phyloP scores from a whole-genome alignment of 2,329 filamentous ascomycete genomes.

The Aspergillus clavatus region DNA sequence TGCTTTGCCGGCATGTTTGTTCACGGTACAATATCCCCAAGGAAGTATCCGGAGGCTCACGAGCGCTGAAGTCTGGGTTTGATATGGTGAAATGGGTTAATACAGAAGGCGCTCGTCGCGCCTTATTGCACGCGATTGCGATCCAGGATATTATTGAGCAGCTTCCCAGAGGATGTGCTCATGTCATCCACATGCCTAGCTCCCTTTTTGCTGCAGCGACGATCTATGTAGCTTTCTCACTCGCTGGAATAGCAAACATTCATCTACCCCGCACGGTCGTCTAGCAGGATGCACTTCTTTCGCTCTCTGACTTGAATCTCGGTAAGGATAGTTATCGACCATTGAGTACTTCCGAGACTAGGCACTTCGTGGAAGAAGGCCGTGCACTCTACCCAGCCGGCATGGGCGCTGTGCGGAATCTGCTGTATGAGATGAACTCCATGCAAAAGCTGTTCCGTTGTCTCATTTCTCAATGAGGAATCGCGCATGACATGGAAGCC shows the following conservation, averaged over 20 bases:
- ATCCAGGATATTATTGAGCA: conserved; percentile 46
- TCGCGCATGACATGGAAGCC: conserved; percentile 44
- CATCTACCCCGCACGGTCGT: conserved; percentile 37
- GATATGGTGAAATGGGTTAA: conserved; percentile 38
- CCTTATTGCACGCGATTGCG: conserved; percentile 42
- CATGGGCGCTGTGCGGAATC: conserved; percentile 31
- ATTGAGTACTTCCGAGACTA: conserved; percentile 32
- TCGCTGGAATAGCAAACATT: conserved; percentile 36
- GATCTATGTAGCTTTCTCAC: conserved; percentile 39
- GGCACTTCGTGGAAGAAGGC: conserved; percentile 34
- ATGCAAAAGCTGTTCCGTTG: conserved; percentile 46
- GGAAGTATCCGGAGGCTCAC: conserved; percentile 34
- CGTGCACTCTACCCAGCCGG: conserved; percentile 17
- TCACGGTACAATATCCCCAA: conserved; percentile 37
- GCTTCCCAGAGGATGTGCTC: conserved; percentile 41
- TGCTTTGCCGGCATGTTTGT: conserved; percentile 39
- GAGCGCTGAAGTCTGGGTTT: conserved; percentile 24
- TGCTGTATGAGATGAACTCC: conserved; percentile 46
- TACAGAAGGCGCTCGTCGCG: conserved; percentile 37
- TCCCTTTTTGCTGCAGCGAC: conserved; percentile 43
- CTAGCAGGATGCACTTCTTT: conserved; percentile 40
- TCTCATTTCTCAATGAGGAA: conserved; percentile 43
- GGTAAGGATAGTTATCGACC: conserved; percentile 21
- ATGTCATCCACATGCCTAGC: conserved; percentile 44
- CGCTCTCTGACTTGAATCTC: conserved; percentile 26